These are phyloP conservation scores for Termitomyces sp. DNA, from an alignment of 768 basidiomycete species.

Conservation along the genomic window DNA sequence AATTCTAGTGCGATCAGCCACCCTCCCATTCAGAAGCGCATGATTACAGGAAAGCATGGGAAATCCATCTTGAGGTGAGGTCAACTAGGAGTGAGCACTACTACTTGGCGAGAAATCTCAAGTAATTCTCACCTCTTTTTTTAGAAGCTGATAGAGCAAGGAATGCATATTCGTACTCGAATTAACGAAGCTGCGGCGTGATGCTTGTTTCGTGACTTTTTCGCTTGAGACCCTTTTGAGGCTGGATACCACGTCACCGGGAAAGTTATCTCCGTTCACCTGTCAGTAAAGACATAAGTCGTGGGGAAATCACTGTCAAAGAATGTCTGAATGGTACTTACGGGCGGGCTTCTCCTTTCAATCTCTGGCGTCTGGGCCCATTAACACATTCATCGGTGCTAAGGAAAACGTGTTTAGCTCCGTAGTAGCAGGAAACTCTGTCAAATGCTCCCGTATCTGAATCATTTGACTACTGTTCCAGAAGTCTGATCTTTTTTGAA, in stretches of 20 bases:
- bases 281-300: not conserved
- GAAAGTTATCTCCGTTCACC: not conserved
- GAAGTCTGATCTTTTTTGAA: not conserved
- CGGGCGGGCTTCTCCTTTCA: too few species aligned
- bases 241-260: not conserved
- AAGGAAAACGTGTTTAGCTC: not conserved
- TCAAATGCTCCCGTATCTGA: not conserved
- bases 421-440: not conserved
- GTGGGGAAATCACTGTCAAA: not conserved
- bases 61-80: not conserved
- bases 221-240: not conserved
- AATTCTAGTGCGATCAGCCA: not conserved
- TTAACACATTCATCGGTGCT: not conserved
- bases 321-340: not conserved
- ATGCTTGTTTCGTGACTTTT: not conserved
- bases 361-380: too few species aligned
- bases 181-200: not conserved
- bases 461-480: not conserved
- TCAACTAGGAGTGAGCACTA: not conserved
- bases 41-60: not conserved
- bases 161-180: not conserved
- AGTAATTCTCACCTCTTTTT: not conserved
- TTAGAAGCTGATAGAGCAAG: not conserved
- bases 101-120: not conserved
- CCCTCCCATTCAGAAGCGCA: not conserved